Percentiles rank a stretch among this genome's conserved stretches.
Conservation (phyloP, 2,329 filamentous ascomycete genomes). For the Sporothrix brunneoviolacea region DNA sequence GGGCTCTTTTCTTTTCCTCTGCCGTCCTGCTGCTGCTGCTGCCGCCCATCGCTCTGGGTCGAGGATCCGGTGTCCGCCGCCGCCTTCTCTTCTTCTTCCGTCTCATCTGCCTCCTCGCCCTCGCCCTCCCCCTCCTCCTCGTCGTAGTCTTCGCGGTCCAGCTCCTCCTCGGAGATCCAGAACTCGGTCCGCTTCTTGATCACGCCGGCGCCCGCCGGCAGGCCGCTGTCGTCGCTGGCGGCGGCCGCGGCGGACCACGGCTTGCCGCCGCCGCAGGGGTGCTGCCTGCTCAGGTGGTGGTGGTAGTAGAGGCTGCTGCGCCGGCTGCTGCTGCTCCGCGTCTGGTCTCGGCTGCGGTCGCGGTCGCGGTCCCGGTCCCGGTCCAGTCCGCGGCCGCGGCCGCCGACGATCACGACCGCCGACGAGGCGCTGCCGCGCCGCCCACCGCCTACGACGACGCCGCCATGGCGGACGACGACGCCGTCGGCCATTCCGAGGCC, state of each 20-base stretch:
- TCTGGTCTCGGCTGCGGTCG: no score
- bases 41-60: no score
- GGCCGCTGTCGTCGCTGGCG: conserved; percentile 5
- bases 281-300: conserved; percentile 2
- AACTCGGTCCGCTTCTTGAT: conserved; percentile 15
- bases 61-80: no score
- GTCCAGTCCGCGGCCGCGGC: not conserved
- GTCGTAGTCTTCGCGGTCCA: not conserved
- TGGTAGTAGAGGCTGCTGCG: conserved; percentile 9
- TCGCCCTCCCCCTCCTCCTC: not conserved
- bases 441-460: no score
- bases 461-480: not conserved
- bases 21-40: no score
- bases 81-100: not conserved
- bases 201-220: not conserved
- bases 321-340: not conserved
- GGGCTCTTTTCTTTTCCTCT: no score
- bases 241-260: not conserved
- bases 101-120: not conserved
- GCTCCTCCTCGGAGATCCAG: conserved; percentile 13
- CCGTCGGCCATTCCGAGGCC: not conserved
- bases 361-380: not conserved
- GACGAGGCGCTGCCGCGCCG: not conserved
- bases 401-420: not conserved
- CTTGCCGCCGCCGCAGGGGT: not conserved